phyloP scores from a whole-genome alignment of 257 asterid genomes.

The Plantago ovata region DNA sequence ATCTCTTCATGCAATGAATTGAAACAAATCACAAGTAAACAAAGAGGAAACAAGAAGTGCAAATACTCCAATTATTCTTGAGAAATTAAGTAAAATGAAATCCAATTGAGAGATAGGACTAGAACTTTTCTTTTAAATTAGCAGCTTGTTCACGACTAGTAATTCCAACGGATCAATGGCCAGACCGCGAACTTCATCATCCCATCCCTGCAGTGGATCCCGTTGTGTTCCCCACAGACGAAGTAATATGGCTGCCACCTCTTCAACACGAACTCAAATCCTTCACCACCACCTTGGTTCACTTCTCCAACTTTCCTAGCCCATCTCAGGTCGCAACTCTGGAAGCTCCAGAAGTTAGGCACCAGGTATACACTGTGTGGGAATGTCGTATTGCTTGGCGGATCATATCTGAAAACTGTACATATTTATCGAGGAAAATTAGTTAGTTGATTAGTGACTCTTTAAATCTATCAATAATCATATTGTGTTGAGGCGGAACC shows the following conservation, averaged over 20 bases:
- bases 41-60: too few relatives aligned
- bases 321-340: slow-evolving; percentile 50
- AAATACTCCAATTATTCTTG: too few relatives aligned
- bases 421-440: background rate
- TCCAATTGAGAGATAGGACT: too few relatives aligned
- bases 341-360: slow-evolving; percentile 53
- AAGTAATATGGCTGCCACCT: slow-evolving; percentile 59
- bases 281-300: slow-evolving; percentile 46
- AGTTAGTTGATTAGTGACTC: too few relatives aligned
- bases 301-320: slow-evolving; percentile 50
- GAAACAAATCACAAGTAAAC: too few relatives aligned
- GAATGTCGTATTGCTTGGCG: slow-evolving; percentile 53
- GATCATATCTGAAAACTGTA: slow-evolving; percentile 72
- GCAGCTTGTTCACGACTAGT: too few relatives aligned
- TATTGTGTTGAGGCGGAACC: too few relatives aligned
- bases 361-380: slow-evolving; percentile 66
- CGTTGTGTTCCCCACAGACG: slow-evolving; percentile 59
- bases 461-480: too few relatives aligned
- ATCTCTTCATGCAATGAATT: too few relatives aligned
- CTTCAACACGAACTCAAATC: slow-evolving; percentile 57
- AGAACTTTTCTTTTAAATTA: too few relatives aligned
- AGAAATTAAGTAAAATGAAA: too few relatives aligned
- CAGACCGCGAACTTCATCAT: slow-evolving; percentile 65
- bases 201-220: slow-evolving; percentile 63
- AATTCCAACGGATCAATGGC: slow-evolving; percentile 50